Evolutionary conservation across 768 basidiomycete genomes (phyloP).

Genomic region (Russula abietina): DNA sequence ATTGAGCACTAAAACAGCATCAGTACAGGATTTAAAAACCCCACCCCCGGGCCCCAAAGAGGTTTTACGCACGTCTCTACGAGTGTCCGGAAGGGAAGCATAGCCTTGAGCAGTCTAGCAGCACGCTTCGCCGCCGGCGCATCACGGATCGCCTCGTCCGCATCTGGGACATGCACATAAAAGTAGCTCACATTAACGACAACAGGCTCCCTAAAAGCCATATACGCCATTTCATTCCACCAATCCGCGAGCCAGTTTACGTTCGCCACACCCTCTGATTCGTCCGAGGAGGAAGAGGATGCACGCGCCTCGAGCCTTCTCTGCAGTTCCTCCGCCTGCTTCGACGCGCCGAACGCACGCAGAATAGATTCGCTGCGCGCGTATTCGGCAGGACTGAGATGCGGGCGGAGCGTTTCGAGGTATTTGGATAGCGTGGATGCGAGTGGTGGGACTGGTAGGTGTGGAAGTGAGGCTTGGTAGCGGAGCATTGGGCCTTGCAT

Average conservation of each 20-base stretch:
- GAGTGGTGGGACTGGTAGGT: conserved; percentile 79
- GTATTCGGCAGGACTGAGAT: conserved; percentile 60
- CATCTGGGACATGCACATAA: conserved; percentile 61
- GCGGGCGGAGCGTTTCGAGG: conserved; percentile 76
- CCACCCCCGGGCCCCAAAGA: neutral
- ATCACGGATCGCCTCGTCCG: conserved; percentile 40
- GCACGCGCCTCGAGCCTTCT: conserved; percentile 66
- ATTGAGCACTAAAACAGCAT: conserved; percentile 44
- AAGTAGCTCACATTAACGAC: conserved; percentile 94
- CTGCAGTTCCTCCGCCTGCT: conserved; percentile 69
- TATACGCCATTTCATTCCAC: conserved; percentile 95
- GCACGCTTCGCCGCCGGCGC: conserved; percentile 70
- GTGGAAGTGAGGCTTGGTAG: conserved; percentile 65
- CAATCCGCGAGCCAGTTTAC: conserved; percentile 91
- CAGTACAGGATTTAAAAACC: neutral
- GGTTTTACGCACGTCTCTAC: conserved; percentile 61
- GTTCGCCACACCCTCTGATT: conserved; percentile 26
- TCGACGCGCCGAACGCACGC: conserved; percentile 61
- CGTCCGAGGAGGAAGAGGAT: conserved; percentile 36
- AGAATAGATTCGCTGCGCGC: conserved; percentile 53
- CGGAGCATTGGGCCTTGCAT: conserved; percentile 63
- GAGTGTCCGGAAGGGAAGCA: conserved; percentile 77
- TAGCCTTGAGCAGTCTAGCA: conserved; percentile 76
- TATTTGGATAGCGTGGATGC: conserved; percentile 82
- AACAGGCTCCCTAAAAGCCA: conserved; percentile 84